Conservation (phyloP, 2,329 filamentous ascomycete species). For the Aspergillus candidus region DNA sequence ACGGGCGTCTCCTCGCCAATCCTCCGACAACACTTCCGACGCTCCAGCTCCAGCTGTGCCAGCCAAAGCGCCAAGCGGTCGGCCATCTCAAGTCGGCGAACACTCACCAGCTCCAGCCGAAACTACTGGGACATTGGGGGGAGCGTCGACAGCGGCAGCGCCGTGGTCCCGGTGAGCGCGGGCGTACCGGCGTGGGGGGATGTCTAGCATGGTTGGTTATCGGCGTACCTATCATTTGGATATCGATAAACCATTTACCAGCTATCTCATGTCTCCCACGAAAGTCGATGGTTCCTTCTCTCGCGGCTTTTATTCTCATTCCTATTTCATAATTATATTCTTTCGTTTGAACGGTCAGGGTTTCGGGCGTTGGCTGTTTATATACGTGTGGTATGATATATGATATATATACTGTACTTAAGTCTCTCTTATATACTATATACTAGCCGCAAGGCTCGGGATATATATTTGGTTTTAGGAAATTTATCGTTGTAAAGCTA, state of each 20-base stretch:
- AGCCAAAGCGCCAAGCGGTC: slow-evolving; percentile 79
- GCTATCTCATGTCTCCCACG: too few species aligned
- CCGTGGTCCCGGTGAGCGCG: slow-evolving; percentile 61
- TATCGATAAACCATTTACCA: too few species aligned
- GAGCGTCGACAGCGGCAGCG: slow-evolving; percentile 68
- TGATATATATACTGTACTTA: too few species aligned
- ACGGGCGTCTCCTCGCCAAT: slow-evolving; percentile 29
- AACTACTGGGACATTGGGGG: slow-evolving; percentile 92
- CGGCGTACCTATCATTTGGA: neutral
- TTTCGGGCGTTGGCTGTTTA: too few species aligned
- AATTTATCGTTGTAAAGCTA: too few species aligned
- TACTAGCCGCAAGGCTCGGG: too few species aligned
- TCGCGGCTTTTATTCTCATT: too few species aligned
- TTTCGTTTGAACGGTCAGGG: too few species aligned
- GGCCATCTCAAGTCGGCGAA: slow-evolving; percentile 59
- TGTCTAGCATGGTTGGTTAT: slow-evolving; percentile 5
- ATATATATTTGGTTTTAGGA: too few species aligned
- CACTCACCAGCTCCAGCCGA: slow-evolving; percentile 58
- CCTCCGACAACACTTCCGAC: slow-evolving; percentile 41
- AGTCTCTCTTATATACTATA: too few species aligned
- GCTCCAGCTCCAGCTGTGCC: slow-evolving; percentile 64
- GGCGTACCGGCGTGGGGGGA: slow-evolving; percentile 77
- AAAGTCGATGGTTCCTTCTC: too few species aligned
- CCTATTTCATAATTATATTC: slow-evolving; percentile 5
- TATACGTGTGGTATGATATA: too few species aligned